Evolutionary conservation across 371 early-diverging fungal genomes (phyloP).

Genomic region (Mortierella sp.): DNA sequence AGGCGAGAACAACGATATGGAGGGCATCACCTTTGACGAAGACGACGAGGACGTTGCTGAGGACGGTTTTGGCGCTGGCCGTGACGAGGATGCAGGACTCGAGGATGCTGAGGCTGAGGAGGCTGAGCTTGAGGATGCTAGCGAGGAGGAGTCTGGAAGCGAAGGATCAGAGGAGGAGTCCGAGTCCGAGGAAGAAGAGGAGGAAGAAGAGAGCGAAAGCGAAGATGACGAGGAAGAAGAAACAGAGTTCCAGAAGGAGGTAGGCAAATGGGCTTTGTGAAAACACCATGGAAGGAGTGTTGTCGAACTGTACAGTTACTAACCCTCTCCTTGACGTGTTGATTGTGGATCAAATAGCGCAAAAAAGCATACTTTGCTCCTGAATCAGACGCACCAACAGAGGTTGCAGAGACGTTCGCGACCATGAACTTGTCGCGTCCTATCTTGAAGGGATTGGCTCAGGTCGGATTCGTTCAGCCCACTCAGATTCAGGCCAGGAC

Average conservation of each 20-base stretch:
- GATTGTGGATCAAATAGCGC: constrained; percentile 57
- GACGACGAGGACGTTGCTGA: constrained; percentile 60
- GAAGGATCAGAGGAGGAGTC: constrained; percentile 52
- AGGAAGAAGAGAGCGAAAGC: constrained; percentile 59
- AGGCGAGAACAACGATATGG: constrained; percentile 53
- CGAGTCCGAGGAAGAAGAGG: constrained; percentile 45
- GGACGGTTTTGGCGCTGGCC: constrained; percentile 73
- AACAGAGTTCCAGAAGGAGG: constrained; percentile 62
- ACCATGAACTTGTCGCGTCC: constrained; percentile 95
- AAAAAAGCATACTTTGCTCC: constrained; percentile 85
- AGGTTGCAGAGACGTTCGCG: constrained; percentile 81
- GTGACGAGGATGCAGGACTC: constrained; percentile 61
- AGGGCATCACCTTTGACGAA: constrained; percentile 55
- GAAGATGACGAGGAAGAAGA: constrained; percentile 61
- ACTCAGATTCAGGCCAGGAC: constrained; percentile 98
- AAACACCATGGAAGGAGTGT: background rate
- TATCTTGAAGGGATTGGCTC: constrained; percentile 92
- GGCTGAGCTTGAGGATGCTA: constrained; percentile 56
- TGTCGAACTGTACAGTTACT: background rate
- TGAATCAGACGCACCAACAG: constrained; percentile 64
- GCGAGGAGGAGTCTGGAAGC: constrained; percentile 54
- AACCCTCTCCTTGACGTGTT: background rate
- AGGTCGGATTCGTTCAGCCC: constrained; percentile 93
- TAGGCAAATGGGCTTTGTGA: background rate
- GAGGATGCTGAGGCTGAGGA: constrained; percentile 61